Percentiles rank a stretch among this genome's conserved stretches.
These are phyloP conservation scores for Tillandsia fasciculata DNA, from an alignment of 176 grass and related monocot species.

Conservation along the genomic window DNA sequence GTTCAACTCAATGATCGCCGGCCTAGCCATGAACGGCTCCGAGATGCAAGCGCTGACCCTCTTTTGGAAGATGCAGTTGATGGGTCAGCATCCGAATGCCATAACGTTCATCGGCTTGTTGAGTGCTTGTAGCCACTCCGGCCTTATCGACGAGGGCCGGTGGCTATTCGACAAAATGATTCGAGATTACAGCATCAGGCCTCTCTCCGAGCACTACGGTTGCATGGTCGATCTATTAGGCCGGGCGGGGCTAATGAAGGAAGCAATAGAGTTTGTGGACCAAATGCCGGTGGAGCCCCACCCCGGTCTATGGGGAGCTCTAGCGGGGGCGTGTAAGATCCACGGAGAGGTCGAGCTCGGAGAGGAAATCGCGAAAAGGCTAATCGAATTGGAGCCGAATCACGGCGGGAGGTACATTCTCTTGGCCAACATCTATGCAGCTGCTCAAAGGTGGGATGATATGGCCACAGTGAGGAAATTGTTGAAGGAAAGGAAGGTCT, in stretches of 20 bases:
- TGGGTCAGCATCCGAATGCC: constrained; percentile 34
- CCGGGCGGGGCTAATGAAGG: constrained; percentile 39
- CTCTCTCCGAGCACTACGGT: constrained; percentile 44
- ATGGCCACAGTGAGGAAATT: constrained; percentile 39
- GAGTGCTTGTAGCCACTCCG: constrained; percentile 54
- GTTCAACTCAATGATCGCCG: constrained; percentile 59
- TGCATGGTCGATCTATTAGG: constrained; percentile 63
- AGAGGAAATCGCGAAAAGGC: constrained; percentile 47
- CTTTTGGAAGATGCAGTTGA: constrained; percentile 68
- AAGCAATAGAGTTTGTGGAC: constrained; percentile 45
- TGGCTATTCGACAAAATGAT: constrained; percentile 46
- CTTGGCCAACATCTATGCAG: constrained; percentile 49
- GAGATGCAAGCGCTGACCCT: constrained; percentile 37
- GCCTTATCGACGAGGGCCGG: constrained; percentile 41
- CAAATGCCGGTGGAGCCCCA: constrained; percentile 52
- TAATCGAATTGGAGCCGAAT: constrained; percentile 49
- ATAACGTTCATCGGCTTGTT: constrained; percentile 59
- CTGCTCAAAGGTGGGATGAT: constrained; percentile 48
- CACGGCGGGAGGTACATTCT: constrained; percentile 57
- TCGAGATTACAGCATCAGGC: constrained; percentile 24
- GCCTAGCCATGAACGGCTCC: constrained; percentile 48
- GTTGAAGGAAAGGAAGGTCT: constrained; percentile 37
- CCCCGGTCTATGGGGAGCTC: constrained; percentile 56
- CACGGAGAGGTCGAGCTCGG: constrained; percentile 57
- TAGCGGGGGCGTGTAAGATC: constrained; percentile 58